These are phyloP conservation scores for Daldinia vernicosa DNA, from an alignment of 495 filamentous ascomycete genomes.

Conservation along the genomic window DNA sequence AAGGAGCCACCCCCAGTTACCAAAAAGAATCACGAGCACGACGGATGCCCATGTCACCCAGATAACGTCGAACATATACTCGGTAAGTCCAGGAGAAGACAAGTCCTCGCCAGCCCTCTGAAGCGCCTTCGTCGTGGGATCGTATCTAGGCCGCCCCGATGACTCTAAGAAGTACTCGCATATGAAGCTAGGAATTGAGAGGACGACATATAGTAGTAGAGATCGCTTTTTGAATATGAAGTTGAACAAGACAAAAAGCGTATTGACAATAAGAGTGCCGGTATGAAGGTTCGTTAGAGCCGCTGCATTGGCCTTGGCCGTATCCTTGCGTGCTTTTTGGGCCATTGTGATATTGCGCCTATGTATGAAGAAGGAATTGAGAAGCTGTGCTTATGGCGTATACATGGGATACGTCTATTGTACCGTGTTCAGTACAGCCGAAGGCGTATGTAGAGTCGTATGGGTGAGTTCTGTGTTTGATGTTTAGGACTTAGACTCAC, in stretches of 20 bases:
- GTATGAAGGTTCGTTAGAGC: slow-evolving; percentile 81
- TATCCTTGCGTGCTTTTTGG: slow-evolving; percentile 95
- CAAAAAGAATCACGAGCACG: slow-evolving; percentile 69
- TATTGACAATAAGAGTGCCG: slow-evolving; percentile 73
- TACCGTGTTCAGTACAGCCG: not conserved
- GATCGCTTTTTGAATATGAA: slow-evolving; percentile 74
- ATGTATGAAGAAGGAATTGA: not conserved
- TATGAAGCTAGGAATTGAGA: slow-evolving; percentile 75
- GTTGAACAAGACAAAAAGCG: slow-evolving; percentile 75
- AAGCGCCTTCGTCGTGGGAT: slow-evolving; percentile 68
- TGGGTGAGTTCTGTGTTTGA: not conserved
- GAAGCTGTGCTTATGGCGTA: too few relatives aligned
- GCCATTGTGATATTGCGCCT: slow-evolving; percentile 52
- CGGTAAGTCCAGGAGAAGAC: slow-evolving; percentile 85
- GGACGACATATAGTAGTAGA: slow-evolving; percentile 72
- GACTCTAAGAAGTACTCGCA: slow-evolving; percentile 87
- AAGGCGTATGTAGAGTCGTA: not conserved
- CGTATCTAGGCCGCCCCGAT: slow-evolving; percentile 79
- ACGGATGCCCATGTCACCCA: slow-evolving; percentile 88
- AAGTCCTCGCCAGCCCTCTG: slow-evolving; percentile 86
- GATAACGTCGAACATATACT: slow-evolving; percentile 96
- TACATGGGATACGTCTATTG: not conserved
- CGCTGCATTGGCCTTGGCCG: slow-evolving; percentile 79
- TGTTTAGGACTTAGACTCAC: not conserved
- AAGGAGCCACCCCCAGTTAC: slow-evolving; percentile 80